A percentile compares a stretch with the other conserved stretches of the same genome.
Evolutionary conservation across 2,329 filamentous ascomycete species (phyloP).

Genomic region (Sordariomycetes sp.): DNA sequence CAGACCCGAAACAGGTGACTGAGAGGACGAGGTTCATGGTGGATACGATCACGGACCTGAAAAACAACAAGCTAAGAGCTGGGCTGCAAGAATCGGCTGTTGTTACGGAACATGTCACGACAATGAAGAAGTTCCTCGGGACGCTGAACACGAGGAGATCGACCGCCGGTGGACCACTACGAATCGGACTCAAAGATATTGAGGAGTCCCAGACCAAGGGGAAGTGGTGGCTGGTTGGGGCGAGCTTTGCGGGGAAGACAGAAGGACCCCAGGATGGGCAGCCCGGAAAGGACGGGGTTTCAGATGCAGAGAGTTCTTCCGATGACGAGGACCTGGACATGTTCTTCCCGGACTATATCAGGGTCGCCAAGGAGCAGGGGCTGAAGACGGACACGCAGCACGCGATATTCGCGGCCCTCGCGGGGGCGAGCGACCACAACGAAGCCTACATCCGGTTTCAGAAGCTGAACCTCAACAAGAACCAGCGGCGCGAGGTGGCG

Average conservation of each 20-base stretch:
- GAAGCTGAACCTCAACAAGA: slow-evolving; percentile 76
- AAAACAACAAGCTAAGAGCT: slow-evolving; percentile 84
- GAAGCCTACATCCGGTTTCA: slow-evolving; percentile 72
- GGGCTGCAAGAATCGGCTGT: slow-evolving; percentile 60
- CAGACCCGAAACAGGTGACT: slow-evolving; percentile 61
- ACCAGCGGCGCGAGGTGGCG: slow-evolving; percentile 78
- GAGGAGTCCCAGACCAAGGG: slow-evolving; percentile 74
- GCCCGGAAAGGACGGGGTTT: slow-evolving; percentile 12
- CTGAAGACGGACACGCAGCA: slow-evolving; percentile 81
- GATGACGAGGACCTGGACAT: slow-evolving; percentile 36
- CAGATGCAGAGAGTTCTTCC: neutral
- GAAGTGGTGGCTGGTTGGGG: slow-evolving; percentile 97
- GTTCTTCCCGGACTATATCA: slow-evolving; percentile 53
- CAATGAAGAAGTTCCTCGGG: slow-evolving; percentile 82
- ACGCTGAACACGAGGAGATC: slow-evolving; percentile 56
- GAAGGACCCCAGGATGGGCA: slow-evolving; percentile 10
- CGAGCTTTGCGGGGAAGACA: slow-evolving; percentile 58
- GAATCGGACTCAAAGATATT: slow-evolving; percentile 74
- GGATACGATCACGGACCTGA: slow-evolving; percentile 86
- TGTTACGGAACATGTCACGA: slow-evolving; percentile 69
- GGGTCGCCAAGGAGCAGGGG: slow-evolving; percentile 68
- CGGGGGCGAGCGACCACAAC: slow-evolving; percentile 74
- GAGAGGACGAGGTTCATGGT: slow-evolving; percentile 96
- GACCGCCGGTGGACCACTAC: slow-evolving; percentile 70
- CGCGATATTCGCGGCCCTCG: slow-evolving; percentile 86